Base-by-base conservation (phyloP, 805 yeast species). In the Candida piceae region DNA sequence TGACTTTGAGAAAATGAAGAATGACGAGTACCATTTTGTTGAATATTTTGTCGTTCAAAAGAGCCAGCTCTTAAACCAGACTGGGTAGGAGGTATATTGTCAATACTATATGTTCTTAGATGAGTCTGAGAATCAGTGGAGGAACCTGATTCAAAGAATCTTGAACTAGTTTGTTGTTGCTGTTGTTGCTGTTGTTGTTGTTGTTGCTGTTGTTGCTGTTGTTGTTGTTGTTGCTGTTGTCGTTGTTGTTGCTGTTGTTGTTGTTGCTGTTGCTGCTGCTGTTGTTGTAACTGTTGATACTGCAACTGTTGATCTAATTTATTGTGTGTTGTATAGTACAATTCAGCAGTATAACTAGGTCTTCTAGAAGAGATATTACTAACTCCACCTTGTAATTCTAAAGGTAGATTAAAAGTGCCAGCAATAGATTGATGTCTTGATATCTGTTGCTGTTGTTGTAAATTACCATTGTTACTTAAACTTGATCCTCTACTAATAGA, bases 281-380 rank as follows among this genome's bases (percentile, higher is more conserved):
- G 36, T 22, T 36, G 42, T 15, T 36, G 40, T n/a, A 31, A 37
- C 15, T 48, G 46, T 18, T 42, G 49, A 28, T 48, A 34, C 45
- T 50, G 42, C 44, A 49, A 46, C 27, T 45, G 54, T 18, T 40
- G 46, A 20, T 54, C 55, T 27, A 48, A 36, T 31, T 41, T 40
- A 22, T 45, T 41, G 27, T 53, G 53, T 11, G 44, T 45, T 4
- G 50, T 41, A 55, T 74, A 60, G 18, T 78, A 72, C 40, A 75
- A 66, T 51, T 80, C 90, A 2, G 88, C 84, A 10, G 86, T 78
- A 53, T 78, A 82, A 36, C 82, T 74, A 11, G 89, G 87, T 58
- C 93, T 71, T 58, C 93, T 69, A 9, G 83, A 74, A 17, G 74
- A 70, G 29, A 79, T 76, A 38, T 66, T 76, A 20, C 76, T 75